phyloP scores from a whole-genome alignment of 495 filamentous ascomycete species.

The Penicillium cataractarum region DNA sequence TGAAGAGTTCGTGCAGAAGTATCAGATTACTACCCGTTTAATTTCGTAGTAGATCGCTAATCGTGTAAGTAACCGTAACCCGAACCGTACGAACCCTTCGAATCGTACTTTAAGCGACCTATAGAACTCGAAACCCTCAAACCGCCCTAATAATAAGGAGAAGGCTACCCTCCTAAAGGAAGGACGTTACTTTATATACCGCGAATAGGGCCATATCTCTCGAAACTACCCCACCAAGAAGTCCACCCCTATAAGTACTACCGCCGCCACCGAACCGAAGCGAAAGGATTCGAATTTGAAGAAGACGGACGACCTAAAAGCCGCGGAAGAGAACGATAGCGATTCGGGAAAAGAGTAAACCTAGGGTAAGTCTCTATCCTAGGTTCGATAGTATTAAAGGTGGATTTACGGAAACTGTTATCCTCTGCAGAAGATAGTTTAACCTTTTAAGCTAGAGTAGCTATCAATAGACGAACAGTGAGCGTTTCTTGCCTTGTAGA shows the following conservation, averaged over 20 bases:
- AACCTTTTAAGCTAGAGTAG: neutral
- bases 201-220: neutral
- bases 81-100: neutral
- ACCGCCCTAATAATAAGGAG: neutral
- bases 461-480: neutral
- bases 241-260: neutral
- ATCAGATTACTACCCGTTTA: neutral
- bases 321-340: neutral
- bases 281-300: neutral
- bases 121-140: neutral
- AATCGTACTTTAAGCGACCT: neutral
- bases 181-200: neutral
- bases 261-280: neutral
- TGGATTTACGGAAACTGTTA: neutral
- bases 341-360: neutral
- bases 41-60: neutral
- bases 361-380: constrained; percentile 1
- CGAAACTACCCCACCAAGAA: neutral
- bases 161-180: neutral
- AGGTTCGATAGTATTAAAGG: neutral
- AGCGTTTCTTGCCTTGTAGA: neutral
- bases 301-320: neutral
- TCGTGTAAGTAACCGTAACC: neutral
- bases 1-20: neutral
- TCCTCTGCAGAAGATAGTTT: neutral